Evolutionary conservation across 2,329 filamentous ascomycete genomes (phyloP).

Genomic region (Trichoderma oligosporum): DNA sequence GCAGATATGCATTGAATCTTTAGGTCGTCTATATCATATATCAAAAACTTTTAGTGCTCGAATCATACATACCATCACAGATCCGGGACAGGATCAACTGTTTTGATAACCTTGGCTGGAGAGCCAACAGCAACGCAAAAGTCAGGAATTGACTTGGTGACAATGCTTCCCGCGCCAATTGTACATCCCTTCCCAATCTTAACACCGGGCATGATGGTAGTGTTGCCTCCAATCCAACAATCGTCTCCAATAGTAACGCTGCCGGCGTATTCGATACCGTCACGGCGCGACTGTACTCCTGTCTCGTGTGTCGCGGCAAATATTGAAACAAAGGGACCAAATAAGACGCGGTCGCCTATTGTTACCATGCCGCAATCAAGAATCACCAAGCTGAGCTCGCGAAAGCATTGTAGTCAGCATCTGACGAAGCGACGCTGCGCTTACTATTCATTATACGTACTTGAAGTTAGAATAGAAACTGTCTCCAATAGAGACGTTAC

Average conservation of each 20-base stretch:
- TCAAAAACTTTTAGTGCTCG: not conserved
- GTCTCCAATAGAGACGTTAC: slow-evolving; percentile 59
- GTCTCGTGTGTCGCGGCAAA: slow-evolving; percentile 70
- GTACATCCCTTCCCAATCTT: slow-evolving; percentile 51
- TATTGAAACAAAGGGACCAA: slow-evolving; percentile 69
- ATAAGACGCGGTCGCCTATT: slow-evolving; percentile 66
- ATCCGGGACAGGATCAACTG: slow-evolving; percentile 38
- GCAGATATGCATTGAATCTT: slow-evolving; percentile 4
- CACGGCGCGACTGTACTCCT: slow-evolving; percentile 50
- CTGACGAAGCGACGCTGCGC: not conserved
- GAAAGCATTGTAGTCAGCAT: not conserved
- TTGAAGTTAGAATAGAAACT: slow-evolving; percentile 59
- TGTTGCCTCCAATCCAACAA: slow-evolving; percentile 53
- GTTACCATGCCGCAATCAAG: slow-evolving; percentile 68
- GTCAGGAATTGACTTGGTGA: slow-evolving; percentile 47
- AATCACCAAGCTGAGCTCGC: slow-evolving; percentile 49
- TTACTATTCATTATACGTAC: slow-evolving; percentile 21
- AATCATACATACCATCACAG: slow-evolving; percentile 19
- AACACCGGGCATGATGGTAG: slow-evolving; percentile 49
- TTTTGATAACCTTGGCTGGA: slow-evolving; percentile 48
- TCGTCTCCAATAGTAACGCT: slow-evolving; percentile 49
- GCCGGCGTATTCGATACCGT: slow-evolving; percentile 45
- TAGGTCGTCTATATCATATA: slow-evolving; percentile 12
- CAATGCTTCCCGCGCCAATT: slow-evolving; percentile 47
- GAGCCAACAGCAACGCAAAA: slow-evolving; percentile 47